phyloP scores from a whole-genome alignment of 1,284 basidiomycete species.

The Polyporus tsugae region DNA sequence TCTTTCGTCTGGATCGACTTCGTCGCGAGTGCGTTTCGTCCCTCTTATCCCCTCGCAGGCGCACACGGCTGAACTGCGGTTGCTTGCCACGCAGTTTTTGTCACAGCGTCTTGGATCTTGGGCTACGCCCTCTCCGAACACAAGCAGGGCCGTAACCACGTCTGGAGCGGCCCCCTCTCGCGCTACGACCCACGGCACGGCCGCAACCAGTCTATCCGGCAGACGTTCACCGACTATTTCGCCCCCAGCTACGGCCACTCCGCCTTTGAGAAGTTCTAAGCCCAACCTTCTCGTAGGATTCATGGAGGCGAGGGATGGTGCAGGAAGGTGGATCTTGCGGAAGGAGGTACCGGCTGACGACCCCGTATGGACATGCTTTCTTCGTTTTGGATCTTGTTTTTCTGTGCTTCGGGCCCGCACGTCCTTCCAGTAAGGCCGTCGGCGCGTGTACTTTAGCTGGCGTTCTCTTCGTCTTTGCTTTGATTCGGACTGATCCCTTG shows the following conservation, averaged over 20 bases:
- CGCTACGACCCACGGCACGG: constrained; percentile 47
- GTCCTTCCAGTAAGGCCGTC: constrained; percentile 23
- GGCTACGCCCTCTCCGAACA: constrained; percentile 54
- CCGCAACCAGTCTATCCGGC: constrained; percentile 21
- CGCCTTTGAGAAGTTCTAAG: constrained; percentile 31
- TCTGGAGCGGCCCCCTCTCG: constrained; percentile 60
- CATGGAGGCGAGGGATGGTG: neutral
- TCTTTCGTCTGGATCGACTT: constrained; percentile 67
- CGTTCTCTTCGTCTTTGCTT: neutral
- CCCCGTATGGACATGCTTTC: constrained; percentile 6
- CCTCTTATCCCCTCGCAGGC: neutral
- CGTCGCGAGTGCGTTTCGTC: constrained; percentile 51
- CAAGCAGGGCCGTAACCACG: constrained; percentile 55
- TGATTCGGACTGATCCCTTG: neutral
- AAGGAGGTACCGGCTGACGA: constrained; percentile 8
- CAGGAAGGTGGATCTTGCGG: neutral
- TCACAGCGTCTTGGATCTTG: constrained; percentile 50
- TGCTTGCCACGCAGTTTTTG: constrained; percentile 47
- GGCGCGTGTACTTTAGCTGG: constrained; percentile 15
- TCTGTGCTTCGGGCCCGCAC: constrained; percentile 11
- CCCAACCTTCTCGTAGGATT: neutral
- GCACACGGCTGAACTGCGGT: neutral
- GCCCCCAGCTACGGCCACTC: constrained; percentile 26
- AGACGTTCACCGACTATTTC: constrained; percentile 34
- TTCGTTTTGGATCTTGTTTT: constrained; percentile 4